Conservation (phyloP, 73 alveolate genomes). For the Paramecium primaurelia region DNA sequence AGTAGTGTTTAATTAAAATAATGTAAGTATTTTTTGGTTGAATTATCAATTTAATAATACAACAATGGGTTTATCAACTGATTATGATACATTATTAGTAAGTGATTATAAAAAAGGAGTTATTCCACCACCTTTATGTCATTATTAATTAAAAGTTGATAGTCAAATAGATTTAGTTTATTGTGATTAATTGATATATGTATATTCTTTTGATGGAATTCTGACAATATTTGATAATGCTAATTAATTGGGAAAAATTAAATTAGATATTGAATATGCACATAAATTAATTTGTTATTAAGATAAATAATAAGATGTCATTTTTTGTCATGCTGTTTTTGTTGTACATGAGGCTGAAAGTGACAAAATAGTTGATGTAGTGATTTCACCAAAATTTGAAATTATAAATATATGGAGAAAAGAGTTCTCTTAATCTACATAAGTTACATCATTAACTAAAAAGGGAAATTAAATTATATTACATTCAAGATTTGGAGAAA, state of each 20-base stretch:
- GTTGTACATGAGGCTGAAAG: slow-evolving; percentile 46
- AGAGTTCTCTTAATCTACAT: slow-evolving; percentile 2
- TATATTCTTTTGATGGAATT: not conserved
- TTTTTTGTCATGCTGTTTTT: not conserved
- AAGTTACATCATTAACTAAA: not conserved
- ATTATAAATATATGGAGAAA: slow-evolving; percentile 1
- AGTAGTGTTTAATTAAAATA: not conserved
- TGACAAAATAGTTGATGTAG: slow-evolving; percentile 25
- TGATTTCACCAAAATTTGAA: not conserved
- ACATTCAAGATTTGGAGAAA: slow-evolving; percentile 49
- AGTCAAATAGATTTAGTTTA: not conserved
- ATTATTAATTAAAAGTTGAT: slow-evolving; percentile 5
- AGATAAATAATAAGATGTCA: not conserved
- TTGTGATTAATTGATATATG: not conserved
- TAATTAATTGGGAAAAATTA: not conserved
- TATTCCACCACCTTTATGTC: slow-evolving; percentile 67
- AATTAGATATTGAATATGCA: not conserved
- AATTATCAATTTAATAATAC: not conserved
- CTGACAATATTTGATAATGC: not conserved
- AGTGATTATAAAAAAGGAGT: slow-evolving; percentile 58
- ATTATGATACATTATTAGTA: slow-evolving; percentile 6
- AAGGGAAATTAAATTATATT: not conserved
- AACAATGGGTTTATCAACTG: not conserved
- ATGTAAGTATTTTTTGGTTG: not conserved
- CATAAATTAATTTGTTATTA: not conserved